Evolutionary conservation across 2,329 filamentous ascomycete genomes (phyloP), one percentile per base, ranked within the genome.

Genomic region (Fusarium paranaense): DNA sequence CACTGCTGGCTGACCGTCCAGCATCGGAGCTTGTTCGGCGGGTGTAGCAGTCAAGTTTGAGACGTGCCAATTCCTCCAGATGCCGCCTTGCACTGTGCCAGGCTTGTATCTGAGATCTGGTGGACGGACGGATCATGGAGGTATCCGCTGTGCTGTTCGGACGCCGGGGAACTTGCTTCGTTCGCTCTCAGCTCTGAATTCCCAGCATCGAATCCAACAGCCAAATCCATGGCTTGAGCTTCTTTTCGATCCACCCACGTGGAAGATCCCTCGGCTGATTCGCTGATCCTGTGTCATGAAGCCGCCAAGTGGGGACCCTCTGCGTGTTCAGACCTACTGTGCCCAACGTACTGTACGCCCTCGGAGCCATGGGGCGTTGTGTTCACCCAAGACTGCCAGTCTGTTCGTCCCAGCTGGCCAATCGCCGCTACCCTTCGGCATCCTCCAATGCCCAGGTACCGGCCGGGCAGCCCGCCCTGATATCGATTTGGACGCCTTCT

Each of bases 231-330:
- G 42, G 30, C 61, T 63, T 57, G 66, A 67, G 50, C 56, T 67
- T 62, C 58, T 62, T 62, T 54, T n/a, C 37, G 67, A 69, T 70
- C 68, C 72, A 77, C 68, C 65, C 75, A 77, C 73, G 68, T 76
- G 74, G 71, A 67, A 71, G 37, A 57, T 25, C 52, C 54, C 27
- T 37, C 32, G n/a, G 35, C 38, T 78, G 74, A 78, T 78, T 79
- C 69, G 74, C 54, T 64, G 37, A 58, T 33, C 8, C 32, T 57
- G 35, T 30, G 22, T 64, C 32, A 52, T 69, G 54, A 78, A 76
- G 70, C 72, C 69, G 64, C 67, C 52, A 64, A 65, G 71, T 67
- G 64, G 67, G 60, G 32, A 20, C 25, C 14, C 20, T 16, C 27
- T 32, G 37, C 57, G 18, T 66, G 27, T 50, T 67, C 50, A 63